These are phyloP conservation scores for Pythium insidiosum DNA, from an alignment of 352 stramenopile species.

Conservation along the genomic window DNA sequence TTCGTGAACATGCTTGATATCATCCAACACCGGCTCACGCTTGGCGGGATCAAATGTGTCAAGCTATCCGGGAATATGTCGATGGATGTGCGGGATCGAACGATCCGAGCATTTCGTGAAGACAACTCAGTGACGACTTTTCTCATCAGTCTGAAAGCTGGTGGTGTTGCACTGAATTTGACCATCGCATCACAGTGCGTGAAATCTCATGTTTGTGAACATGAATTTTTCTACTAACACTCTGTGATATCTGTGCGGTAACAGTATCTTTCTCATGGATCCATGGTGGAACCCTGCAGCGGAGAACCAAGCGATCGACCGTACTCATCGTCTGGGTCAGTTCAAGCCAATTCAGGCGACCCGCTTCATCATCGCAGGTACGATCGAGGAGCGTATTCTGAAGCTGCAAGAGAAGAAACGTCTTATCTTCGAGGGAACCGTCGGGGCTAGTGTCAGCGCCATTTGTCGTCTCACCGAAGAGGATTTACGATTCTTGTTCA, in stretches of 20 bases:
- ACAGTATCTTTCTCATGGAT: conserved; percentile 95
- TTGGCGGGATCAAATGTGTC: conserved; percentile 82
- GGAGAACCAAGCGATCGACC: conserved; percentile 93
- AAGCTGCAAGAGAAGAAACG: conserved; percentile 93
- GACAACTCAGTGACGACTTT: conserved; percentile 93
- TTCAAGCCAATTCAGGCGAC: conserved; percentile 96
- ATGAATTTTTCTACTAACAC: not conserved
- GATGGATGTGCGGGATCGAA: conserved; percentile 78
- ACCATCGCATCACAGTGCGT: conserved; percentile 93
- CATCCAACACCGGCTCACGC: conserved; percentile 93
- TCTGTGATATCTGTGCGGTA: not conserved
- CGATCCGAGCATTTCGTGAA: conserved; percentile 77
- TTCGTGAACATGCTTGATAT: conserved; percentile 99
- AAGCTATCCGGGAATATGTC: conserved; percentile 90
- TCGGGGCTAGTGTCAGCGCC: conserved; percentile 88
- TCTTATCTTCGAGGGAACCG: conserved; percentile 98
- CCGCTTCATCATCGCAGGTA: conserved; percentile 97
- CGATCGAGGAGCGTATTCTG: conserved; percentile 97
- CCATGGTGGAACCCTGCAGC: conserved; percentile 98
- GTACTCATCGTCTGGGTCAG: conserved; percentile 97
- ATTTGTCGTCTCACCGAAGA: conserved; percentile 91
- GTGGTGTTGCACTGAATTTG: conserved; percentile 98
- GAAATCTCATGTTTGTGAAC: not conserved
- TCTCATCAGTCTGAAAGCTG: conserved; percentile 98
- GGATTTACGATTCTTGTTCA: conserved; percentile 92